Evolutionary conservation across 1,284 basidiomycete genomes (phyloP).

Genomic region (Marasmius oreades): DNA sequence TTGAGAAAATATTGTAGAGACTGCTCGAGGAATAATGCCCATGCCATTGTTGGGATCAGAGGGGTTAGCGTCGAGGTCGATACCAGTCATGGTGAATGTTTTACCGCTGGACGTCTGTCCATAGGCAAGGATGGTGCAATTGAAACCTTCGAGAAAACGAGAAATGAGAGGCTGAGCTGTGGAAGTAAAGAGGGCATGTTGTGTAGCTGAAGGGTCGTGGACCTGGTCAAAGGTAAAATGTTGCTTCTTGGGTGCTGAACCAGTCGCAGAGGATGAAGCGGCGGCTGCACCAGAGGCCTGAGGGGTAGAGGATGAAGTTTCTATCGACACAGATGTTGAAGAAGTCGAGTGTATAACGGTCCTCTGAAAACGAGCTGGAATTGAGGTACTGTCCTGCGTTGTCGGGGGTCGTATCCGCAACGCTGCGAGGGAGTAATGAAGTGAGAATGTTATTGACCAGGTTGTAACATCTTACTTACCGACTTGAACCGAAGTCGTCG

Average conservation of each 20-base stretch:
- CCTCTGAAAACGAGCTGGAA: conserved; percentile 92
- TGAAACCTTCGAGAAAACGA: conserved; percentile 93
- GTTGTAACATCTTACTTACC: conserved; percentile 45
- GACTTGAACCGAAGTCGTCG: conserved; percentile 84
- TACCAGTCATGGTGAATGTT: conserved; percentile 95
- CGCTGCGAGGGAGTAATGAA: conserved; percentile 44
- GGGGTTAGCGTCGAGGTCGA: conserved; percentile 81
- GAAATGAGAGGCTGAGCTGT: conserved; percentile 85
- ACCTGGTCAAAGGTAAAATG: conserved; percentile 94
- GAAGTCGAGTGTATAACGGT: conserved; percentile 78
- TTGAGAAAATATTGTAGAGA: conserved; percentile 84
- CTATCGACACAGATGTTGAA: conserved; percentile 70
- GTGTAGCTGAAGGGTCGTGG: conserved; percentile 77
- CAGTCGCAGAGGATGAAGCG: conserved; percentile 47
- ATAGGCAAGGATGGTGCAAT: conserved; percentile 97
- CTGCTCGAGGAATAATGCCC: conserved; percentile 95
- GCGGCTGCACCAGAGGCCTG: conserved; percentile 38
- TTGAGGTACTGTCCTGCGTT: conserved; percentile 75
- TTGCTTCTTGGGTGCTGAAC: conserved; percentile 71
- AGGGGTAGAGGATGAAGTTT: conserved; percentile 50
- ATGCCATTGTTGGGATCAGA: conserved; percentile 71
- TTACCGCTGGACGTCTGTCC: conserved; percentile 98
- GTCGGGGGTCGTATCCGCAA: conserved; percentile 91
- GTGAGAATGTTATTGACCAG: conserved; percentile 6
- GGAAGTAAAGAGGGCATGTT: conserved; percentile 80